phyloP scores from a whole-genome alignment of 2,329 filamentous ascomycete species.

The Cladophialophora yegresii region DNA sequence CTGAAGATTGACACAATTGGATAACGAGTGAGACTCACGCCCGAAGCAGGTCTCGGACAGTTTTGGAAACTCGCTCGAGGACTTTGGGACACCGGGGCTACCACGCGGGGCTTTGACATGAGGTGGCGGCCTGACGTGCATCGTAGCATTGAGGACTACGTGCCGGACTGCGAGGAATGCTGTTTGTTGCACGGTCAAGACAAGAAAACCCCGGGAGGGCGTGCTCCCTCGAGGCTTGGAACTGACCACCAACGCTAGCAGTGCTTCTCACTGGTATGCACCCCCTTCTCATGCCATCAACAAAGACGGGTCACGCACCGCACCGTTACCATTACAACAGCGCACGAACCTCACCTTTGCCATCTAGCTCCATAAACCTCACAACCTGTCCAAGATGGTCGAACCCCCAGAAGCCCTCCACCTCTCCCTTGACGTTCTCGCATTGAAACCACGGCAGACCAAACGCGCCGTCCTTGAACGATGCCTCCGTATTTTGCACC shows the following conservation, averaged over 20 bases:
- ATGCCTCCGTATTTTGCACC: slow-evolving; percentile 53
- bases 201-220: no score
- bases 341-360: slow-evolving; percentile 23
- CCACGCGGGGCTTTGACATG: no score
- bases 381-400: slow-evolving; percentile 61
- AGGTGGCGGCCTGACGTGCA: no score
- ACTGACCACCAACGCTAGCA: no score
- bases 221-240: no score
- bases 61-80: no score
- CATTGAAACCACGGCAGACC: slow-evolving; percentile 63
- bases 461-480: slow-evolving; percentile 59
- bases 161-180: no score
- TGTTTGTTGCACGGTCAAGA: no score
- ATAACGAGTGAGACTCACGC: slow-evolving; percentile 11
- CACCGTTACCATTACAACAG: slow-evolving; percentile 19
- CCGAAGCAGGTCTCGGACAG: no score
- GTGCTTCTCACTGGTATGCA: not conserved
- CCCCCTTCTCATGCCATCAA: not conserved
- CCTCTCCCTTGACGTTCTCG: slow-evolving; percentile 56
- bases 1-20: slow-evolving; percentile 35
- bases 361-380: slow-evolving; percentile 56
- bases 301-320: not conserved
- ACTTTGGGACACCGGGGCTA: no score
- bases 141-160: no score
- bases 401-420: slow-evolving; percentile 61